Conservation (phyloP, 1,284 basidiomycete species). For the Athelia psychrophila region DNA sequence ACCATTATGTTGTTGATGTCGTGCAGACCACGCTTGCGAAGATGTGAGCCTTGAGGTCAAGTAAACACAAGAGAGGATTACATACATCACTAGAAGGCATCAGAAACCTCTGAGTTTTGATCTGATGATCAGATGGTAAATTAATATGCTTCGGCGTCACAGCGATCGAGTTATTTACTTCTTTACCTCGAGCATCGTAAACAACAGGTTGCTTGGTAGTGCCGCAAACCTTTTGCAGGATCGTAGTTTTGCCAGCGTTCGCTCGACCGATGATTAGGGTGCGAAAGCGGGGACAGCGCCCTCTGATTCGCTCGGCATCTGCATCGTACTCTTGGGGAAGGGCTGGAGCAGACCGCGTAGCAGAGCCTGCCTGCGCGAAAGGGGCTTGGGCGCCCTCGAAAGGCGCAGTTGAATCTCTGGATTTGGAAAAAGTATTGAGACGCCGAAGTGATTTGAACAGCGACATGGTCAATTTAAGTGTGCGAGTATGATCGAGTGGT, state of each 20-base stretch:
- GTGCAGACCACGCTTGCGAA: conserved; percentile 14
- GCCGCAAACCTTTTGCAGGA: conserved; percentile 24
- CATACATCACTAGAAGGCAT: not conserved
- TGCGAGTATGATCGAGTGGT: no score
- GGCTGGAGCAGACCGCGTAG: no score
- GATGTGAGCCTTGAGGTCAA: not conserved
- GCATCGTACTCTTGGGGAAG: no score
- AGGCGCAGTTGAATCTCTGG: no score
- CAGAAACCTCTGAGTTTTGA: not conserved
- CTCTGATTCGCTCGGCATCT: not conserved
- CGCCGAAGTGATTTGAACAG: no score
- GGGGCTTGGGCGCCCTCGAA: no score
- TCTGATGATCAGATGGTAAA: not conserved
- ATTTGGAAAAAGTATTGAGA: no score
- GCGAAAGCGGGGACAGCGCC: conserved; percentile 19
- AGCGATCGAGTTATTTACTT: not conserved
- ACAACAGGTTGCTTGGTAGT: conserved; percentile 17
- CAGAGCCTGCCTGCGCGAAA: no score
- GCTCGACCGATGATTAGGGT: conserved; percentile 25
- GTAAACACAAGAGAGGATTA: not conserved
- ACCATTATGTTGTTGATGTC: conserved; percentile 16
- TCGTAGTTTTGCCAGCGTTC: conserved; percentile 28
- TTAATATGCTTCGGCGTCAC: no score
- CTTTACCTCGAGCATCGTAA: conserved; percentile 7
- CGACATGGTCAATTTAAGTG: no score